Evolutionary conservation across 768 basidiomycete genomes (phyloP).

Genomic region (Termitomyces eurrhizus): DNA sequence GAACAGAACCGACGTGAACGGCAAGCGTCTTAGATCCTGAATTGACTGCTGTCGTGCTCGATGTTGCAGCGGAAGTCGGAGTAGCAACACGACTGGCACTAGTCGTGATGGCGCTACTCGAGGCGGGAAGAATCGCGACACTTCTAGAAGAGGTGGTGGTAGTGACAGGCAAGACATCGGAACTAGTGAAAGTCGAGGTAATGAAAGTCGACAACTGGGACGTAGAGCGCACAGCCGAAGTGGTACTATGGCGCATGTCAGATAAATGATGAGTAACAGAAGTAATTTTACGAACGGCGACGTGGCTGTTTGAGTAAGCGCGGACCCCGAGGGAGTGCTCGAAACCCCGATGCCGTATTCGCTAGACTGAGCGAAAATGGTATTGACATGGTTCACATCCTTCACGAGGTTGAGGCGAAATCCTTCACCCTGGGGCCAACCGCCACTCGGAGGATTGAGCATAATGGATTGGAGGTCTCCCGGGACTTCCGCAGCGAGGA

Average conservation of each 20-base stretch:
- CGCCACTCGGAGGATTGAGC: conserved; percentile 54
- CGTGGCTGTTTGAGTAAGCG: conserved; percentile 14
- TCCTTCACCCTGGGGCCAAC: conserved; percentile 57
- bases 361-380: conserved; percentile 68
- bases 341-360: conserved; percentile 46
- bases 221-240: conserved; percentile 12
- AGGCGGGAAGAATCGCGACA: not conserved
- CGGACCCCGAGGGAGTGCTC: conserved; percentile 13
- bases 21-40: not conserved
- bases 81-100: not conserved
- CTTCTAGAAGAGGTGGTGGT: conserved; percentile 1
- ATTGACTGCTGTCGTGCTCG: conserved; percentile 1
- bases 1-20: conserved; percentile 23
- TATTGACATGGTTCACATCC: conserved; percentile 38
- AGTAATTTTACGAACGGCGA: conserved; percentile 20
- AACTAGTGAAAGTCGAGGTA: not conserved
- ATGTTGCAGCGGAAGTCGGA: not conserved
- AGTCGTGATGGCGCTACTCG: not conserved
- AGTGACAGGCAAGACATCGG: not conserved
- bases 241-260: conserved; percentile 7
- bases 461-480: conserved; percentile 35
- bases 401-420: conserved; percentile 75
- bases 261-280: not conserved
- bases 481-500: conserved; percentile 54
- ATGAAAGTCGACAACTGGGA: not conserved